phyloP scores from a whole-genome alignment of 768 basidiomycete genomes.

The Russula brevipes region DNA sequence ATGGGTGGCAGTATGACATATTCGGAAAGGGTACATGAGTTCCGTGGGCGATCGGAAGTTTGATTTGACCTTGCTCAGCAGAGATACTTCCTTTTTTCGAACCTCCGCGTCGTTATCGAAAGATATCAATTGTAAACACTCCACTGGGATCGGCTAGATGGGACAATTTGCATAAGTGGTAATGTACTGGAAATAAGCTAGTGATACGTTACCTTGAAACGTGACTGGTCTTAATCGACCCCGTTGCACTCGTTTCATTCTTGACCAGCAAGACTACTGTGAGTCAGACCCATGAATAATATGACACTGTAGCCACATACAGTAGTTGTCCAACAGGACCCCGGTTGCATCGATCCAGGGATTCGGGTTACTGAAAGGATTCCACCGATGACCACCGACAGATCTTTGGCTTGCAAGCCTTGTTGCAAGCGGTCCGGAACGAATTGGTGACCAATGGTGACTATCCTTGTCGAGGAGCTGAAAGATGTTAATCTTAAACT shows the following conservation, averaged over 20 bases:
- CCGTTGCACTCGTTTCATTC: not conserved
- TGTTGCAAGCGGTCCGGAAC: not conserved
- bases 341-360: not conserved
- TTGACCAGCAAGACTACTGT: not conserved
- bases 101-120: not conserved
- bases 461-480: not conserved
- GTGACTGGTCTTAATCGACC: not conserved
- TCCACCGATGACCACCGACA: slow-evolving; percentile 37
- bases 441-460: not conserved
- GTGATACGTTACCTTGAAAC: not conserved
- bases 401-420: not conserved
- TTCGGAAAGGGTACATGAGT: not conserved
- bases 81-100: not conserved
- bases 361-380: not conserved
- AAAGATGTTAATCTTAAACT: not conserved
- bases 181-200: not conserved
- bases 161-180: not conserved
- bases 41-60: not conserved
- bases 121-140: not conserved
- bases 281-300: not conserved
- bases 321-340: not conserved
- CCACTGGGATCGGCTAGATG: slow-evolving; percentile 1
- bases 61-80: not conserved
- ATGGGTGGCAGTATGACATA: not conserved
- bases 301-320: not conserved